These are phyloP conservation scores for Ocimum tenuiflorum DNA, from an alignment of 257 asterid genomes.

Conservation along the genomic window DNA sequence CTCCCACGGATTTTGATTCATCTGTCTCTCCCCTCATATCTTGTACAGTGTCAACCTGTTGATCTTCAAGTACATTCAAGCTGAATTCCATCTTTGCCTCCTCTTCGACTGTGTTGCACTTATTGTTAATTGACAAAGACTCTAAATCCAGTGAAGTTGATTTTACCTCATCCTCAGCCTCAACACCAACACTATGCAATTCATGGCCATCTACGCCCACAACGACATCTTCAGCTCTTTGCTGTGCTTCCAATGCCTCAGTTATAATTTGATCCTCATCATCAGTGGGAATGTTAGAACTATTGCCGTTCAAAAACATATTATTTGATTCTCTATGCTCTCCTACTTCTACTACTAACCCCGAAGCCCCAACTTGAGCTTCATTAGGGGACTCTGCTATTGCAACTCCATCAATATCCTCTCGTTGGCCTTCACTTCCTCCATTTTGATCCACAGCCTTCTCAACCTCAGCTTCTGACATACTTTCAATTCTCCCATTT, in stretches of 20 bases:
- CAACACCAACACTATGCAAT: constrained; percentile 12
- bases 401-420: constrained; percentile 13
- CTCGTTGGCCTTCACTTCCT: constrained; percentile 12
- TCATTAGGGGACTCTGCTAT: constrained; percentile 24
- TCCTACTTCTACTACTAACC: constrained; percentile 16
- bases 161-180: constrained; percentile 17
- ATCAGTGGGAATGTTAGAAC: constrained; percentile 5
- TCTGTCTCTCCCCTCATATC: constrained; percentile 14
- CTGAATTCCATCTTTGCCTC: constrained; percentile 13
- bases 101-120: constrained; percentile 18
- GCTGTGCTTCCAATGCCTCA: constrained; percentile 17
- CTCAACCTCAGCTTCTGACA: constrained; percentile 17
- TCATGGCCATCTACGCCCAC: constrained; percentile 19
- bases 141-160: constrained; percentile 15
- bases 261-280: constrained; percentile 14
- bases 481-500: constrained; percentile 12
- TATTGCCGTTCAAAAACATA: neutral
- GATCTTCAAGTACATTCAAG: constrained; percentile 17
- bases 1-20: constrained; percentile 17
- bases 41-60: constrained; percentile 17
- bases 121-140: constrained; percentile 10
- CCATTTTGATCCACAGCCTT: constrained; percentile 23
- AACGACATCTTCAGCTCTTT: constrained; percentile 17
- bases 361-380: constrained; percentile 15
- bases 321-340: constrained; percentile 8